Percentiles rank a stretch among this genome's conserved stretches.
Evolutionary conservation across 768 basidiomycete species (phyloP).

Genomic region (Punctularia strigosozonata): DNA sequence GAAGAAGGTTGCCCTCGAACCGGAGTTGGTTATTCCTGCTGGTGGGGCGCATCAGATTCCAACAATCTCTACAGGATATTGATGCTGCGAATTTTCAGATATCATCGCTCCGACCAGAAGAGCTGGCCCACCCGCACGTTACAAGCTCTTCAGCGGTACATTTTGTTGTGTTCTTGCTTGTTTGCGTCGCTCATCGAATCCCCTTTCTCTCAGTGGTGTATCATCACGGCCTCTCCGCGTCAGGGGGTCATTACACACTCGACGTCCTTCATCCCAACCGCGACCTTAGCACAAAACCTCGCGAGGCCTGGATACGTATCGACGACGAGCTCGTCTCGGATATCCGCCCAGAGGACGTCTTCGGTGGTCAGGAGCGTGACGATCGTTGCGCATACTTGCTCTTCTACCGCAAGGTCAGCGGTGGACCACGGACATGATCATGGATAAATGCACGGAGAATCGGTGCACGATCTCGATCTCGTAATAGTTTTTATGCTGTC

Average conservation of each 20-base stretch:
- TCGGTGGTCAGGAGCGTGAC: constrained; percentile 33
- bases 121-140: constrained; percentile 37
- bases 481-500: too few species aligned
- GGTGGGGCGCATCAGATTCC: too few species aligned
- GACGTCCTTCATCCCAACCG: constrained; percentile 73
- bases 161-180: neutral
- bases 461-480: too few species aligned
- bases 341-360: constrained; percentile 64
- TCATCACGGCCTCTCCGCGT: constrained; percentile 85
- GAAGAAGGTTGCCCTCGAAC: constrained; percentile 69
- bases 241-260: constrained; percentile 92
- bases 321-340: constrained; percentile 86
- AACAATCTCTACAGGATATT: neutral
- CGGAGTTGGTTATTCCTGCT: constrained; percentile 64
- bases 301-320: constrained; percentile 82
- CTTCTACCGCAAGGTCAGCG: constrained; percentile 62
- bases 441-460: too few species aligned
- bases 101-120: constrained; percentile 44
- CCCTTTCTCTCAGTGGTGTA: constrained; percentile 51
- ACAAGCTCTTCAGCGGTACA: constrained; percentile 78
- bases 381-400: constrained; percentile 80
- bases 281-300: constrained; percentile 28
- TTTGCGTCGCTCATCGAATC: neutral
- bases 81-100: constrained; percentile 24
- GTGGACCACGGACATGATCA: constrained; percentile 8